Percentiles rank a stretch among this genome's conserved stretches.
Evolutionary conservation across 2,329 filamentous ascomycete genomes (phyloP).

Genomic region (Penicillium sp.): DNA sequence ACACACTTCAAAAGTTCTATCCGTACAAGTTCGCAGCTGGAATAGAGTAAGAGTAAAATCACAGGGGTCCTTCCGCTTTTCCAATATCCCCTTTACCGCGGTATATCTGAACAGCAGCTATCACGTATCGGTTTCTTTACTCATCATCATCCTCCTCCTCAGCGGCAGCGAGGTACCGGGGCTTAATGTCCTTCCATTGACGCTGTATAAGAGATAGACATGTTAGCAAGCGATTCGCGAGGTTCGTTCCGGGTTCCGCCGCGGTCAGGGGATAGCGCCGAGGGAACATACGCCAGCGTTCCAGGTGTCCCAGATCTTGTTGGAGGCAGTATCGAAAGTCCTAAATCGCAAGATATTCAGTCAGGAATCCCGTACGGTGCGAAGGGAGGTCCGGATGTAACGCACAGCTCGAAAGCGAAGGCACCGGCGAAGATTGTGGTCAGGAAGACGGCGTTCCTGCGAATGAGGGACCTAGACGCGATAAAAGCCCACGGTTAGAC

Average conservation of each 20-base stretch:
- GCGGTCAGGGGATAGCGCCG: neutral
- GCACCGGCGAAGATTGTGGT: slow-evolving; percentile 80
- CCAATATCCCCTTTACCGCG: slow-evolving; percentile 18
- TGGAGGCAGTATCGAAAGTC: slow-evolving; percentile 76
- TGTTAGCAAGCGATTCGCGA: slow-evolving; percentile 14
- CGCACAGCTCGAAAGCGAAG: slow-evolving; percentile 93
- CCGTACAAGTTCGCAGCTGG: slow-evolving; percentile 23
- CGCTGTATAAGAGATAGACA: slow-evolving; percentile 57
- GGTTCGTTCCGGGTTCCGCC: slow-evolving; percentile 2
- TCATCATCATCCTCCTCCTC: slow-evolving; percentile 60
- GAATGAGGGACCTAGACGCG: slow-evolving; percentile 70
- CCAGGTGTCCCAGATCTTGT: slow-evolving; percentile 83
- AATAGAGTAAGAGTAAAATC: slow-evolving; percentile 20
- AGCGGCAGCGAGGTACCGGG: slow-evolving; percentile 74
- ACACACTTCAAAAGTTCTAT: slow-evolving; percentile 26
- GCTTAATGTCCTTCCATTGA: slow-evolving; percentile 99
- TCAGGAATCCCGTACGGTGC: slow-evolving; percentile 17
- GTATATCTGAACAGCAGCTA: slow-evolving; percentile 13
- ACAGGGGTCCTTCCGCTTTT: slow-evolving; percentile 19
- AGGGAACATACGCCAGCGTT: slow-evolving; percentile 79
- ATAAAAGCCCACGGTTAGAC: slow-evolving; percentile 16
- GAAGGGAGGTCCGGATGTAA: slow-evolving; percentile 18
- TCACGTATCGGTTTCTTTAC: slow-evolving; percentile 22
- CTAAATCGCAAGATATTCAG: slow-evolving; percentile 48
- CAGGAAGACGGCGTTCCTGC: slow-evolving; percentile 84